Evolutionary conservation across 257 asterid genomes (phyloP).

Genomic region (Solanum pinnatisectum): DNA sequence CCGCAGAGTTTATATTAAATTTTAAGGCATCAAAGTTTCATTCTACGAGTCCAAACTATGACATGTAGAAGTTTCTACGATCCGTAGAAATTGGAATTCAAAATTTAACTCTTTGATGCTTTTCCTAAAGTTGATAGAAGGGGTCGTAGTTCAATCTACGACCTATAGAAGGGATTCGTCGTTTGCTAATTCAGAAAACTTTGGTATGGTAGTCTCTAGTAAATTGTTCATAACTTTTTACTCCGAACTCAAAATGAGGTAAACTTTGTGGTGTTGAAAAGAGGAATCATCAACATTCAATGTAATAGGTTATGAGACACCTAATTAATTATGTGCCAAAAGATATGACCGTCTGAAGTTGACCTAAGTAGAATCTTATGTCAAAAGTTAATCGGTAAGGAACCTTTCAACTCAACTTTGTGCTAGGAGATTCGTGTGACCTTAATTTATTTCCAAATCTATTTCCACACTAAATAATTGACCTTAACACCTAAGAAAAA

Average conservation of each 20-base stretch:
- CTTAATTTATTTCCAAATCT: too few relatives aligned
- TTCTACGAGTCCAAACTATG: neutral
- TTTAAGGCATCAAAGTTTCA: neutral
- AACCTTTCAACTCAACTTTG: neutral
- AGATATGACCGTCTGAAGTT: neutral
- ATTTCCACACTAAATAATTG: neutral
- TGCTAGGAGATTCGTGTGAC: neutral
- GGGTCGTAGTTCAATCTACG: neutral
- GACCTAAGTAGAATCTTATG: neutral
- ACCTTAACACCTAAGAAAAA: neutral
- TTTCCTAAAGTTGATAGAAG: neutral
- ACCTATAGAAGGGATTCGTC: neutral
- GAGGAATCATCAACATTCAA: neutral
- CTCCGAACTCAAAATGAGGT: neutral
- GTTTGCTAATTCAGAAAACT: neutral
- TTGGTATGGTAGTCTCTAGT: neutral
- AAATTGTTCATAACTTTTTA: neutral
- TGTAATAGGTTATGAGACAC: neutral
- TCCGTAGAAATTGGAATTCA: neutral
- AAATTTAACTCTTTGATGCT: neutral
- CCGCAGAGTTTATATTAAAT: neutral
- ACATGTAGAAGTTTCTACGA: neutral
- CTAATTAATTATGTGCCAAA: too few relatives aligned
- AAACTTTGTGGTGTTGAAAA: neutral
- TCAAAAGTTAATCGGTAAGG: neutral